Percentiles rank a stretch among this genome's conserved stretches.
Conservation (phyloP, 805 yeast genomes). For the Helenozyma rhizophorensis region DNA sequence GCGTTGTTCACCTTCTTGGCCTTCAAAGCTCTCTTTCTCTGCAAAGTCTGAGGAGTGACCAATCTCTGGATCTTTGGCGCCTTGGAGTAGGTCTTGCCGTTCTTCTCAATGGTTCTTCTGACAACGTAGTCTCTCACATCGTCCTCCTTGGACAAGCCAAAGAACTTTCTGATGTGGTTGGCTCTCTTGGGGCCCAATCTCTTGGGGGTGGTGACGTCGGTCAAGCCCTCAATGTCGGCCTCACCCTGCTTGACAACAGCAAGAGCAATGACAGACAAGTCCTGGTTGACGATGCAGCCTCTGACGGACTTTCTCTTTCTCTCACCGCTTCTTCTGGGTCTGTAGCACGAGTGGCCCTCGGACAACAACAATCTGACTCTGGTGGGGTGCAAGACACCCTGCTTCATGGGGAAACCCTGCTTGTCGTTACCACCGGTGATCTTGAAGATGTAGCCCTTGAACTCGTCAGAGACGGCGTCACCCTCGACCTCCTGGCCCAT, state of each 20-base stretch:
- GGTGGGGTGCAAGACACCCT: constrained; percentile 99
- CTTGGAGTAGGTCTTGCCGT: constrained; percentile 98
- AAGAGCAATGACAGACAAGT: constrained; percentile 92
- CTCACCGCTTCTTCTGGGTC: constrained; percentile 99
- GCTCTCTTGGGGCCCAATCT: constrained; percentile 99
- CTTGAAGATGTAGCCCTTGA: constrained; percentile 98
- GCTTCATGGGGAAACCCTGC: constrained; percentile 99
- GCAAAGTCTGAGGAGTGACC: constrained; percentile 98
- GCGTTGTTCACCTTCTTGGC: constrained; percentile 94
- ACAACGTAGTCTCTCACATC: constrained; percentile 82
- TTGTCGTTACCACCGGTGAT: constrained; percentile 99
- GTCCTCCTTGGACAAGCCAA: constrained; percentile 93
- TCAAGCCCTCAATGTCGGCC: constrained; percentile 89
- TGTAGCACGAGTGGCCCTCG: constrained; percentile 96
- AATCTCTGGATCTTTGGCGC: constrained; percentile 99
- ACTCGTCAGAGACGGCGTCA: constrained; percentile 96
- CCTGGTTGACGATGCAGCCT: constrained; percentile 98
- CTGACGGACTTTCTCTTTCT: constrained; percentile 99
- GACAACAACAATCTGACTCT: constrained; percentile 95
- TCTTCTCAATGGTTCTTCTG: constrained; percentile 97
- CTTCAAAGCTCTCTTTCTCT: constrained; percentile 97
- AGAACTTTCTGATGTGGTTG: constrained; percentile 99
- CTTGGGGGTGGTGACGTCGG: constrained; percentile 93
- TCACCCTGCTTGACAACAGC: constrained; percentile 97
- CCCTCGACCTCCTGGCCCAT: constrained; percentile 99